Evolutionary conservation across 2,329 filamentous ascomycete genomes (phyloP).

Genomic region (Sphaerulina populicola): DNA sequence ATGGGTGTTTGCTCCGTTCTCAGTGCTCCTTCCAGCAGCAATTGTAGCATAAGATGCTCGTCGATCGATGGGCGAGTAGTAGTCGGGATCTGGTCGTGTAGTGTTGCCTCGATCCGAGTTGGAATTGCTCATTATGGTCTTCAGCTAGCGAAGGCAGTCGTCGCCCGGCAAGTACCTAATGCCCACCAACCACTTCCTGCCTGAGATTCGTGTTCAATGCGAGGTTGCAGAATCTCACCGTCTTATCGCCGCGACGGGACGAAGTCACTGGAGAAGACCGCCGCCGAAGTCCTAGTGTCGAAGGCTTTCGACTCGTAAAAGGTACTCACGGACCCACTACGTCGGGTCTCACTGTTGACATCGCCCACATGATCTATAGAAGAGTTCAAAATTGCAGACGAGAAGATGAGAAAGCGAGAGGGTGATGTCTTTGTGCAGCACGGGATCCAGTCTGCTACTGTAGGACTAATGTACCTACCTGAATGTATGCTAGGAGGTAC

Average conservation of each 20-base stretch:
- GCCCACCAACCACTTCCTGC: neutral
- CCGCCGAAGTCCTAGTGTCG: neutral
- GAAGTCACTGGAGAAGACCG: neutral
- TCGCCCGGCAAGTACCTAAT: neutral
- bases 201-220: neutral
- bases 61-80: slow-evolving; percentile 32
- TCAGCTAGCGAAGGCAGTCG: neutral
- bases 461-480: too few species aligned
- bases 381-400: neutral
- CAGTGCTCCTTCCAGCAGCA: slow-evolving; percentile 39
- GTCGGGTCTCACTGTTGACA: neutral
- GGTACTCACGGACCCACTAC: neutral
- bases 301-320: neutral
- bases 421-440: neutral
- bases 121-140: slow-evolving; percentile 37
- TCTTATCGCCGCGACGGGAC: neutral
- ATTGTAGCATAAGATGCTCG: slow-evolving; percentile 56
- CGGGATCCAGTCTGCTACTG: neutral
- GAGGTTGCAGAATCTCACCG: neutral
- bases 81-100: slow-evolving; percentile 30
- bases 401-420: neutral
- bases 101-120: slow-evolving; percentile 33
- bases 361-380: neutral
- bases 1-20: neutral
- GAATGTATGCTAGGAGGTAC: neutral